Base-by-base conservation (phyloP, 345 rosid genomes). In the Hevea brasiliensis region DNA sequence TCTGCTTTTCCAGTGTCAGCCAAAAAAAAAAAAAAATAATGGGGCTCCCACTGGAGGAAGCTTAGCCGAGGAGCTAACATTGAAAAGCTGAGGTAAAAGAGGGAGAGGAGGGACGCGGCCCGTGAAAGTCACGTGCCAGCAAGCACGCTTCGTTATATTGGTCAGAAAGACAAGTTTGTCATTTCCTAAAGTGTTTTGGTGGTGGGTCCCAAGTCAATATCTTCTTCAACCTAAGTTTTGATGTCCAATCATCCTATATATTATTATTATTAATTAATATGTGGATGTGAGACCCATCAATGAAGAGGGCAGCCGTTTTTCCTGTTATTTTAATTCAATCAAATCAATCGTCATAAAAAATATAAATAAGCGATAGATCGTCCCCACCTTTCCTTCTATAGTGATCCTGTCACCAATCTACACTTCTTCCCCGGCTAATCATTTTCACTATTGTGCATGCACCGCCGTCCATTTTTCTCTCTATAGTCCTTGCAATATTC, bases 391-490 rank as follows among this genome's bases (percentile, higher is more conserved):
- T n/a, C n/a, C n/a, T n/a, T 2, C 17, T 61, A 35, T 7, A n/a
- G 15, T 45, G 20, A 21, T 21, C 6, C n/a, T n/a, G n/a, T 64
- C 21, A 18, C 17, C 15, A 20, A 23, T 11, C 61, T 53, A 21
- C 18, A 20, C 12, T 17, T 12, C 13, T 6, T 1, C 18, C 9
- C 15, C 6, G 26, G 15, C 12, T 4, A n/a, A 17, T 32, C 35
- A 60, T 53, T 5, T 20, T 18, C n/a, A 37, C 15, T 17, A 17
- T n/a, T n/a, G 18, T 35, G 61, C 51, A 54, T 54, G 42, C 61
- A 21, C 47, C 76, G 45, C 76, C 76, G 71, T 73, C 76, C 76
- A 73, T 65, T 54, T 42, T 51, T 45, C 13, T 13, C 4, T 35
- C n/a, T 11, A 23, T 23, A 21, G 9, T n/a, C 8, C 62, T 17